These are phyloP conservation scores for Nymphaea thermarum DNA, from an alignment of 164 flowering plant genomes.

Conservation along the genomic window DNA sequence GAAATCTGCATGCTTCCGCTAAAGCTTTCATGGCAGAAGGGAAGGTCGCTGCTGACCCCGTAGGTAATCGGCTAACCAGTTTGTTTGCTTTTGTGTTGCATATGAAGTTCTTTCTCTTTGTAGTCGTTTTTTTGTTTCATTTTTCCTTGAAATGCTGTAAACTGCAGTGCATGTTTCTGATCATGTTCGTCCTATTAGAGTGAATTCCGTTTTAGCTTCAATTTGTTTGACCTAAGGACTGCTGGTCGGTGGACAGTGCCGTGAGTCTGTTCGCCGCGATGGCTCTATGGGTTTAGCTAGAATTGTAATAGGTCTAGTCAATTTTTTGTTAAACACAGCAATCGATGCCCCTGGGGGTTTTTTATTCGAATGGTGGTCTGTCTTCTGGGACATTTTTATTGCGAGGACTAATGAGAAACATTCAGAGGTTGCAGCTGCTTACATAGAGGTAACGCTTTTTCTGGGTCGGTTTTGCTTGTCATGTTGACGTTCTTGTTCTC, in stretches of 20 bases:
- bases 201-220: no score
- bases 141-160: no score
- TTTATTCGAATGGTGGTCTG: constrained; percentile 80
- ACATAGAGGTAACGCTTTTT: constrained; percentile 36
- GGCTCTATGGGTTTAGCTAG: no score
- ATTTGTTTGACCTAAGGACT: no score
- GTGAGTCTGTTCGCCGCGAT: no score
- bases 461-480: not conserved
- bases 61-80: constrained; percentile 31
- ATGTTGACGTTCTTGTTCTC: not conserved
- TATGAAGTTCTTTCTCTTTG: no score
- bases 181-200: no score
- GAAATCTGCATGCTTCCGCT: constrained; percentile 67
- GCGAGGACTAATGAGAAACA: constrained; percentile 65
- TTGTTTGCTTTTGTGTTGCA: no score
- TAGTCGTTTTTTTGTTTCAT: no score
- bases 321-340: constrained; percentile 23
- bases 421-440: constrained; percentile 58
- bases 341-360: constrained; percentile 81
- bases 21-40: constrained; percentile 90
- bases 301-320: no score
- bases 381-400: constrained; percentile 66
- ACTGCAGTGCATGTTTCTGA: no score
- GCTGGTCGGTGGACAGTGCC: no score
- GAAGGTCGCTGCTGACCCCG: constrained; percentile 82